These are phyloP conservation scores for Saprolegnia parasitica DNA, from an alignment of 352 stramenopile genomes.

Conservation along the genomic window DNA sequence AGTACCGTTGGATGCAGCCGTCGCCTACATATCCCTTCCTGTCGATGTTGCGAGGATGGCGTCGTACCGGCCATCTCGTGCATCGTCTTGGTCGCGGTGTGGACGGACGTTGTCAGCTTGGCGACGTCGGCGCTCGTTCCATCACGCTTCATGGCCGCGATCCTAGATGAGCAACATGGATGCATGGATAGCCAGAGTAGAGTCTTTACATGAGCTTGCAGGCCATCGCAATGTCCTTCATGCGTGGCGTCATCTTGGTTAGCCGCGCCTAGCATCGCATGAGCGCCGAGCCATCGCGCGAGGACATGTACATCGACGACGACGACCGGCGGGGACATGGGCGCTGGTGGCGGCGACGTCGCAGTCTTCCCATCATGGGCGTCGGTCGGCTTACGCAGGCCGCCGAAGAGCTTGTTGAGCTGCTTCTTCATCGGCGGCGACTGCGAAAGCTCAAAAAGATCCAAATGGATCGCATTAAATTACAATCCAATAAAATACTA, in stretches of 20 bases:
- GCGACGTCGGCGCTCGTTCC: not conserved
- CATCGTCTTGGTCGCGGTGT: not conserved
- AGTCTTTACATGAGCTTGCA: slow-evolving; percentile 19
- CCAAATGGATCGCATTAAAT: not conserved
- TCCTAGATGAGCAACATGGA: not conserved
- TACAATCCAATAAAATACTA: not conserved
- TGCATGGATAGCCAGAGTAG: not conserved
- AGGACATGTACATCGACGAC: slow-evolving; percentile 1
- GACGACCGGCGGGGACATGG: not conserved
- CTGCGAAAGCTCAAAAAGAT: too few species aligned
- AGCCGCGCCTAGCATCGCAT: slow-evolving; percentile 12
- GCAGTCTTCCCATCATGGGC: not conserved
- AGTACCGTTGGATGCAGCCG: slow-evolving; percentile 46
- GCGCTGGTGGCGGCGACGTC: not conserved
- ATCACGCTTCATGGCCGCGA: not conserved
- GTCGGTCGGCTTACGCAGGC: not conserved
- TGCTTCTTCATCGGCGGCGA: slow-evolving; percentile 12
- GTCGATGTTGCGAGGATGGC: not conserved
- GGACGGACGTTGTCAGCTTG: not conserved
- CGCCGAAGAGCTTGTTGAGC: slow-evolving; percentile 19
- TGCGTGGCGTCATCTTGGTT: slow-evolving; percentile 7
- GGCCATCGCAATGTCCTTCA: slow-evolving; percentile 14
- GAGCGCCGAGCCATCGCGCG: not conserved
- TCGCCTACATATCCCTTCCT: slow-evolving; percentile 33
- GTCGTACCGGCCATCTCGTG: not conserved